These are phyloP conservation scores for Quercus berberidifolia DNA, from an alignment of 306 rosid species.

Conservation along the genomic window DNA sequence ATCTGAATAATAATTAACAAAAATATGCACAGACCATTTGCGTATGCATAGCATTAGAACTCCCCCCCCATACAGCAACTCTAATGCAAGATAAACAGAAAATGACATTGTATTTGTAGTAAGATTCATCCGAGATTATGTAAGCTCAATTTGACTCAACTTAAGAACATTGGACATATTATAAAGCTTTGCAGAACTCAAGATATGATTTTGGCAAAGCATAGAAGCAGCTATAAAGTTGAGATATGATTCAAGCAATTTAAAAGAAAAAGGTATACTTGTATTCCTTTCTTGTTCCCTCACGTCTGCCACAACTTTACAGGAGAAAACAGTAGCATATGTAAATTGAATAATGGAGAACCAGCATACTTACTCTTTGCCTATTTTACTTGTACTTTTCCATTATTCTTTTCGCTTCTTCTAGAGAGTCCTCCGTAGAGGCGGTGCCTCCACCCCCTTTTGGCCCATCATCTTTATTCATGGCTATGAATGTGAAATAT, in stretches of 20 bases:
- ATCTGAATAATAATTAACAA: background rate
- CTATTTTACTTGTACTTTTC: constrained; percentile 78
- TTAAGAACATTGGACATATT: background rate
- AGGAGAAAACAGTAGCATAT: constrained; percentile 7
- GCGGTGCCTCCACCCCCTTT: constrained; percentile 25
- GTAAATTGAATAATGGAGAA: constrained; percentile 22
- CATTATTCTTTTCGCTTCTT: constrained; percentile 92
- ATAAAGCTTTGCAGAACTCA: background rate
- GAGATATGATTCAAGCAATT: background rate
- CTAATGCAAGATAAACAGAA: background rate
- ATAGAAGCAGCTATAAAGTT: background rate
- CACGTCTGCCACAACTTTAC: constrained; percentile 10
- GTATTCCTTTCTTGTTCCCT: background rate
- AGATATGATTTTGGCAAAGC: background rate
- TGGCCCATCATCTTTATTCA: constrained; percentile 77
- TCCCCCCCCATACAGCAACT: background rate
- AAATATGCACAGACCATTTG: too few relatives aligned
- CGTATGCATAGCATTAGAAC: too few relatives aligned
- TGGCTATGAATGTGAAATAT: constrained; percentile 73
- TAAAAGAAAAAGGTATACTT: background rate
- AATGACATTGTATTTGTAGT: background rate
- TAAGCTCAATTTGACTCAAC: background rate
- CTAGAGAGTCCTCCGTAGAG: constrained; percentile 65
- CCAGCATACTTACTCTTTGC: constrained; percentile 17
- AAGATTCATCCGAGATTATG: too few relatives aligned